A percentile compares a stretch with the other conserved stretches of the same genome.
Conservation (phyloP, 2,329 filamentous ascomycete genomes). For the Aspergillus brasiliensis region DNA sequence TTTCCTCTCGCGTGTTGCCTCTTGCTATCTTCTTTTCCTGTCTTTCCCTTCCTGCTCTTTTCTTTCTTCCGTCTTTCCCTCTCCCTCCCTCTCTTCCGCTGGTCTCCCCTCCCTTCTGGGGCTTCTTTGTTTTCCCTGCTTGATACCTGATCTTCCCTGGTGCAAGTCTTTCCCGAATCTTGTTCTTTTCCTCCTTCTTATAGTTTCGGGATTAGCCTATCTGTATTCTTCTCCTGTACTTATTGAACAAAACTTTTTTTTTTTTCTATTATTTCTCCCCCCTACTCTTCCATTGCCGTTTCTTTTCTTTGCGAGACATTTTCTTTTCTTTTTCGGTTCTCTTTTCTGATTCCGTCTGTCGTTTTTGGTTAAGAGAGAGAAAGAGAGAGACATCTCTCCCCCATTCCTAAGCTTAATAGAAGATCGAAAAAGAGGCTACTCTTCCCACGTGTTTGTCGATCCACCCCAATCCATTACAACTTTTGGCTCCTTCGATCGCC, state of each 20-base stretch:
- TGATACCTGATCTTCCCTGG: slow-evolving; percentile 7
- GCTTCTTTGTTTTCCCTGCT: slow-evolving; percentile 13
- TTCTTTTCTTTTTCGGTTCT: slow-evolving; percentile 4
- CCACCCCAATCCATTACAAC: slow-evolving; percentile 11
- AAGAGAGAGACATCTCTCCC: background rate
- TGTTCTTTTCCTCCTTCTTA: slow-evolving; percentile 3
- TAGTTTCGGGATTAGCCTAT: slow-evolving; percentile 12
- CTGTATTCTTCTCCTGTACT: slow-evolving; percentile 14
- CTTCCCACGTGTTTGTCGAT: slow-evolving; percentile 21
- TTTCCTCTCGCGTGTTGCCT: slow-evolving; percentile 19
- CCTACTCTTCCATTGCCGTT: slow-evolving; percentile 8
- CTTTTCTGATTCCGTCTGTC: slow-evolving; percentile 9
- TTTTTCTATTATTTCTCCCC: slow-evolving; percentile 21
- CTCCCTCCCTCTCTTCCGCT: slow-evolving; percentile 6
- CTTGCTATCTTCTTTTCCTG: background rate
- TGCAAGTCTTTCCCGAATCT: background rate
- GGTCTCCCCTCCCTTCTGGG: slow-evolving; percentile 8
- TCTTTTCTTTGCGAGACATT: slow-evolving; percentile 11
- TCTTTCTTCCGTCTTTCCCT: slow-evolving; percentile 4
- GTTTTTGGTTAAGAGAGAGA: slow-evolving; percentile 9
- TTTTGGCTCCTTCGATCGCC: slow-evolving; percentile 12
- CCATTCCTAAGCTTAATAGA: slow-evolving; percentile 8
- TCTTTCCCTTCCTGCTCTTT: background rate
- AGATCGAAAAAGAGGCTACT: slow-evolving; percentile 4
- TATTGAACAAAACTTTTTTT: slow-evolving; percentile 21